These are phyloP conservation scores for Xylariaceae sp. DNA, from an alignment of 2,329 filamentous ascomycete genomes.

Conservation along the genomic window DNA sequence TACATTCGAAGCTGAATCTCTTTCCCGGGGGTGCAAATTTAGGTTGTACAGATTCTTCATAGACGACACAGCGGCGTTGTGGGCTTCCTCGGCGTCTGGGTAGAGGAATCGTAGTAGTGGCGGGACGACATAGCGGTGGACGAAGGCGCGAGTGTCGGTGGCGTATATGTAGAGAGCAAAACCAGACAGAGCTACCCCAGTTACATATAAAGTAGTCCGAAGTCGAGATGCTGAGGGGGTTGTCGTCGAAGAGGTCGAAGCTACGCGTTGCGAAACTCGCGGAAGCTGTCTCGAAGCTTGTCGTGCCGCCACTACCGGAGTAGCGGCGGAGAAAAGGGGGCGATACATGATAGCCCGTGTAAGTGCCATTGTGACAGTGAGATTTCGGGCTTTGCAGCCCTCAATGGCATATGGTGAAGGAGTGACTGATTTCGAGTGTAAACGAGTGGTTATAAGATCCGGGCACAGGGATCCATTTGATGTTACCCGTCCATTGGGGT, in stretches of 20 bases:
- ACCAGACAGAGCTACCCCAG: slow-evolving; percentile 50
- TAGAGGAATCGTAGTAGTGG: slow-evolving; percentile 70
- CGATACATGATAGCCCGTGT: slow-evolving; percentile 33
- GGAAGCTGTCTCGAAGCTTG: slow-evolving; percentile 29
- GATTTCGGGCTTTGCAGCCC: slow-evolving; percentile 38
- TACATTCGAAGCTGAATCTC: slow-evolving; percentile 51
- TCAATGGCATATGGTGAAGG: slow-evolving; percentile 37
- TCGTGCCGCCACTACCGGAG: slow-evolving; percentile 25
- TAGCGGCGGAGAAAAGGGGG: slow-evolving; percentile 28
- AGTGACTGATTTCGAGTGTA: slow-evolving; percentile 12
- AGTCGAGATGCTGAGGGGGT: background rate
- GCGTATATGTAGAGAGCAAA: slow-evolving; percentile 68
- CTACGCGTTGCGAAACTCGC: slow-evolving; percentile 29
- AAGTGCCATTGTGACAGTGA: slow-evolving; percentile 36
- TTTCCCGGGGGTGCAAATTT: slow-evolving; percentile 82
- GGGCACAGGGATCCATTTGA: background rate
- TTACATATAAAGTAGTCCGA: slow-evolving; percentile 47
- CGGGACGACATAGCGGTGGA: slow-evolving; percentile 72
- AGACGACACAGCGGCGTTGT: slow-evolving; percentile 75
- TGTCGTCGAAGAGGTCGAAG: slow-evolving; percentile 29
- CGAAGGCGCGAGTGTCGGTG: slow-evolving; percentile 76
- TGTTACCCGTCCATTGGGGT: too few relatives aligned
- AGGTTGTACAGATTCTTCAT: slow-evolving; percentile 77
- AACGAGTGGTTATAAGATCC: slow-evolving; percentile 12
- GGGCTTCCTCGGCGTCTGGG: slow-evolving; percentile 88